Base-by-base conservation (phyloP, 805 yeast species). In the Danielia reshetovae region DNA sequence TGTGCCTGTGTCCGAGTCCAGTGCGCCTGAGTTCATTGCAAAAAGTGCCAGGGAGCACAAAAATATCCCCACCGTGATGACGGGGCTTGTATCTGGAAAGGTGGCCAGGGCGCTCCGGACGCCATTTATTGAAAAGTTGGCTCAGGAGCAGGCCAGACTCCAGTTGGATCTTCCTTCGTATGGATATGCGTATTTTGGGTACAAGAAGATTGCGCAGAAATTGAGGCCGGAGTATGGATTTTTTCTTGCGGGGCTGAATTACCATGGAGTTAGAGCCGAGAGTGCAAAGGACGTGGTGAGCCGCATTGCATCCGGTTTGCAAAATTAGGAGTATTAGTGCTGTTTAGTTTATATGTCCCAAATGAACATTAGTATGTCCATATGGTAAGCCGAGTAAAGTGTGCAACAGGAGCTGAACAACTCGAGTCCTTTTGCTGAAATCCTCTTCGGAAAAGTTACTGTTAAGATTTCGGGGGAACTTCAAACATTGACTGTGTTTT, bases 51-150 rank as follows among this genome's bases (percentile, higher is more conserved):
- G 27, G 13, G 29, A 27, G 9, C 32, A 27, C 3, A 19, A 24
- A 3, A 42, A 46, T 1, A 14, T 32, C 3, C 44, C 45, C n/a
- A 60, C 65, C 1, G 49, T 60, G 3, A 55, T 63, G 63, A 60
- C 63, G 0, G 41, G 49, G 11, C 39, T 58, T 18, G 54, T 68
- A 4, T 62, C 71, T 4, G 74, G 74, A 0, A 55, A 59, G 34
- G 43, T 49, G 7, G 72, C 73, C 1, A 44, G 74, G 36, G 47
- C 68, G 7, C 36, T 68, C 3, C 38, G 36, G 10, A 65, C 73
- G 3, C 57, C 60, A 2, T 68, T 68, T 36, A 51, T 68, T 10
- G 43, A 42, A 11, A 23, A 32, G 5, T 43, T 66, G 25, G 31
- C 48, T 3, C 13, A 23, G 16, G 35, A 27, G 17, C 34, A 37